phyloP scores from a whole-genome alignment of 2,329 filamentous ascomycete genomes.

The Rhinocladiella mackenziei region DNA sequence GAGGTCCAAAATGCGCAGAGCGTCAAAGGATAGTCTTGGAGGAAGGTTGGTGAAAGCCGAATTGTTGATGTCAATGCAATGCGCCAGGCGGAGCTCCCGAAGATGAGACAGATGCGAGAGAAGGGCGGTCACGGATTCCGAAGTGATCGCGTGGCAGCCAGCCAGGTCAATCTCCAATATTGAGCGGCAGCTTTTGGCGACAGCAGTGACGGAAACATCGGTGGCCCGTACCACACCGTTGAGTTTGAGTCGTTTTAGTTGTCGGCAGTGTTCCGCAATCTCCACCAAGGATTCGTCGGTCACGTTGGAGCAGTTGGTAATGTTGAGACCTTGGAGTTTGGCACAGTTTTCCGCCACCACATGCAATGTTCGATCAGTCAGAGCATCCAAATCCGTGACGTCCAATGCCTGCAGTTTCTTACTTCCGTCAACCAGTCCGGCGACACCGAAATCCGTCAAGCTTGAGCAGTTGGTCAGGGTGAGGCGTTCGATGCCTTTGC shows the following conservation, averaged over 20 bases:
- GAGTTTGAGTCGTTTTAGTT: slow-evolving; percentile 90
- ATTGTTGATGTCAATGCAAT: slow-evolving; percentile 80
- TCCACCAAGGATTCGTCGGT: slow-evolving; percentile 80
- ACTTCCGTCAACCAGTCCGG: slow-evolving; percentile 73
- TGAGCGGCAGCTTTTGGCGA: slow-evolving; percentile 82
- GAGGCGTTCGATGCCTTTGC: slow-evolving; percentile 86
- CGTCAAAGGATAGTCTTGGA: slow-evolving; percentile 67
- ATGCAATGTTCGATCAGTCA: slow-evolving; percentile 76
- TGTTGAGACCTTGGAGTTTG: slow-evolving; percentile 85
- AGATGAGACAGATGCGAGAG: slow-evolving; percentile 74
- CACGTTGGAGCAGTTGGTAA: slow-evolving; percentile 78
- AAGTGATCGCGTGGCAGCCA: slow-evolving; percentile 75
- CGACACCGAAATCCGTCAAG: slow-evolving; percentile 78
- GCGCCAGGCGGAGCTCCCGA: slow-evolving; percentile 83
- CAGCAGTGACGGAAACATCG: slow-evolving; percentile 75
- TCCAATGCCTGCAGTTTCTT: slow-evolving; percentile 81
- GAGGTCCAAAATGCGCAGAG: slow-evolving; percentile 86
- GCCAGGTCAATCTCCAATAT: slow-evolving; percentile 96
- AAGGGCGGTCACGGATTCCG: slow-evolving; percentile 76
- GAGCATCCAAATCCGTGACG: slow-evolving; percentile 72
- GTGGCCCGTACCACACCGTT: slow-evolving; percentile 86
- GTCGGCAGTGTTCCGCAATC: slow-evolving; percentile 76
- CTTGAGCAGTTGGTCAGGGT: slow-evolving; percentile 86
- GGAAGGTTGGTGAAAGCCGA: slow-evolving; percentile 80
- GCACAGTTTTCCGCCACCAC: slow-evolving; percentile 76